These are phyloP conservation scores for Fusarium annulatum DNA, from an alignment of 2,329 filamentous ascomycete species.

Conservation along the genomic window DNA sequence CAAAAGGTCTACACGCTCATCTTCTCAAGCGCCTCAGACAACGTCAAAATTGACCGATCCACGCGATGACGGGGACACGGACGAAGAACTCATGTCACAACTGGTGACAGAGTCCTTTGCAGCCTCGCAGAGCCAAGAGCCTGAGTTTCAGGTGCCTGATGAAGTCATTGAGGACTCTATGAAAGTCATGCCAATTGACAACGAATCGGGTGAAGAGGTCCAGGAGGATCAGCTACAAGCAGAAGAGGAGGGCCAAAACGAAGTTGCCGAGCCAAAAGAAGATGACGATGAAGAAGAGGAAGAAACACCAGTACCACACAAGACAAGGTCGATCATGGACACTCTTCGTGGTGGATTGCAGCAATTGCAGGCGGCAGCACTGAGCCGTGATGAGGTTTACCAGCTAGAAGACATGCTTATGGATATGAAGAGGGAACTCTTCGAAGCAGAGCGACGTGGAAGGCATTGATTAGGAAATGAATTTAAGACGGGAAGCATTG, in stretches of 20 bases:
- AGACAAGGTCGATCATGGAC: constrained; percentile 45
- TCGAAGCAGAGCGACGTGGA: constrained; percentile 73
- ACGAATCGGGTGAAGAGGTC: not conserved
- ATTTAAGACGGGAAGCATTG: constrained; percentile 29
- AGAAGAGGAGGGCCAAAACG: constrained; percentile 2
- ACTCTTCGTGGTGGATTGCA: constrained; percentile 58
- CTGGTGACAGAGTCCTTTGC: constrained; percentile 55
- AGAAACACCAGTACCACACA: constrained; percentile 14
- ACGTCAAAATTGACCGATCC: constrained; percentile 3
- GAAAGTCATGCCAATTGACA: constrained; percentile 22
- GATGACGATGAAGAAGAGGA: constrained; percentile 3
- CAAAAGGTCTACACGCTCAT: constrained; percentile 15
- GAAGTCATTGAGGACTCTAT: constrained; percentile 39
- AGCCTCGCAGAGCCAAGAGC: constrained; percentile 49
- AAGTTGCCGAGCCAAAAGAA: constrained; percentile 3
- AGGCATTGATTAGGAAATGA: constrained; percentile 47
- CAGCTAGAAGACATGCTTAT: constrained; percentile 83
- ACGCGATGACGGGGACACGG: constrained; percentile 50
- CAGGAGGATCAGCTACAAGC: not conserved
- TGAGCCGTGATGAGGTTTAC: constrained; percentile 74
- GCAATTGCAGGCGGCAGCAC: constrained; percentile 66
- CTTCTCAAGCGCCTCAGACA: constrained; percentile 4
- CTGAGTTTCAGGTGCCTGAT: constrained; percentile 15
- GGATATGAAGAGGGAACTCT: constrained; percentile 79
- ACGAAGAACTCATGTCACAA: constrained; percentile 57